Evolutionary conservation across 805 yeast species (phyloP).

Genomic region (Barnettozyma pratensis): DNA sequence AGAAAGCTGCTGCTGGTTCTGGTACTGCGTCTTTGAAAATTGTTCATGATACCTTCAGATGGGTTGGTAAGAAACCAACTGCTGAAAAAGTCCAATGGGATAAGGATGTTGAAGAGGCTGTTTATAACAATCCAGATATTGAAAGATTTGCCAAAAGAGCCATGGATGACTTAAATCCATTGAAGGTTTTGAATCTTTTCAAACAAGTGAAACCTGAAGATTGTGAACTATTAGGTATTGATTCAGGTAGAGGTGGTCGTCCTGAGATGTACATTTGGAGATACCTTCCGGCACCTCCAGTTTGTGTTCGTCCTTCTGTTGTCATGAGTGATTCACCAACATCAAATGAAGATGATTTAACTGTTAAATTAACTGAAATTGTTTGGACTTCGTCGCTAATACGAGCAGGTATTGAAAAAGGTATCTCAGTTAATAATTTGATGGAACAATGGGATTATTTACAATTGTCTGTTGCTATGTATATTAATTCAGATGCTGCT

Average conservation of each 20-base stretch:
- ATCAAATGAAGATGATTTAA: slow-evolving; percentile 94
- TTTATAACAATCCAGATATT: slow-evolving; percentile 75
- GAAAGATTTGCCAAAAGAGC: slow-evolving; percentile 84
- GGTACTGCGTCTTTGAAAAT: slow-evolving; percentile 93
- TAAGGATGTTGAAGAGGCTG: slow-evolving; percentile 73
- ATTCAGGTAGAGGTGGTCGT: slow-evolving; percentile 80
- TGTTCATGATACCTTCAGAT: slow-evolving; percentile 92
- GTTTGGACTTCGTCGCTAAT: slow-evolving; percentile 96
- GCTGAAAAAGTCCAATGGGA: slow-evolving; percentile 87
- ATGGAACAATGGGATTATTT: slow-evolving; percentile 99
- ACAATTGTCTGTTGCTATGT: slow-evolving; percentile 94
- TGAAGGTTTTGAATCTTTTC: slow-evolving; percentile 81
- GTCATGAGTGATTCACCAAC: slow-evolving; percentile 84
- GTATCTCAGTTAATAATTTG: slow-evolving; percentile 84
- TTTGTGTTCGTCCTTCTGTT: slow-evolving; percentile 96
- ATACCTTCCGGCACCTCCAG: slow-evolving; percentile 97
- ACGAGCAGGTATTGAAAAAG: slow-evolving; percentile 91
- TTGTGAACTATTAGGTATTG: slow-evolving; percentile 89
- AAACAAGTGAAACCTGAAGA: slow-evolving; percentile 81
- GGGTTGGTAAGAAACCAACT: slow-evolving; percentile 86
- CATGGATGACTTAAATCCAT: slow-evolving; percentile 89
- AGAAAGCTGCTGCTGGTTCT: slow-evolving; percentile 88
- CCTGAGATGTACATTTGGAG: slow-evolving; percentile 98
- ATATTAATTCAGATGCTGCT: slow-evolving; percentile 92
- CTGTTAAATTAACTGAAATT: slow-evolving; percentile 92